These are phyloP conservation scores for Pseudotulostoma volvatum DNA, from an alignment of 495 filamentous ascomycete genomes.

Conservation along the genomic window DNA sequence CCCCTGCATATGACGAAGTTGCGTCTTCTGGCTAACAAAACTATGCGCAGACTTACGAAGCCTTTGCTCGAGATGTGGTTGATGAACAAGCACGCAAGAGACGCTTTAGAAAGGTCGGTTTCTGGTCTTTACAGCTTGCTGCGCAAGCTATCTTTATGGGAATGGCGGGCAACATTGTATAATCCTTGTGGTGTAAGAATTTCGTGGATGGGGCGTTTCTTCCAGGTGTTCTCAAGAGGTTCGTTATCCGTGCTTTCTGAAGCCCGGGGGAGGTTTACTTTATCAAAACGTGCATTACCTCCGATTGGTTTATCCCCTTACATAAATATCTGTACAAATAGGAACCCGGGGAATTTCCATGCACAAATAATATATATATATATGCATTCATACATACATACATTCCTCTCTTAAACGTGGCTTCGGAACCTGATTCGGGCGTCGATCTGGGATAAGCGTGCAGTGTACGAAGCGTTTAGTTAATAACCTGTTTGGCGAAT, in stretches of 20 bases:
- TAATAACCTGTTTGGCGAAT: too few species aligned
- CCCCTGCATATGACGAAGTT: too few species aligned
- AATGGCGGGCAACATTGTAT: constrained; percentile 73
- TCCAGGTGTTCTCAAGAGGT: constrained; percentile 1
- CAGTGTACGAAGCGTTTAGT: too few species aligned
- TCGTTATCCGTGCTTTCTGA: neutral
- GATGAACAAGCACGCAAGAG: constrained; percentile 72
- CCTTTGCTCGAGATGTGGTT: constrained; percentile 75
- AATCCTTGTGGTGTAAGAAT: constrained; percentile 10
- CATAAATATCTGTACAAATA: constrained; percentile 2
- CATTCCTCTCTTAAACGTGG: too few species aligned
- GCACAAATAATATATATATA: too few species aligned
- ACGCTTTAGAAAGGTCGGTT: constrained; percentile 85
- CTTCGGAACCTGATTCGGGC: too few species aligned
- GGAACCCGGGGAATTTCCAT: neutral
- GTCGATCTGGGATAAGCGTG: too few species aligned
- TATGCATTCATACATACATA: too few species aligned
- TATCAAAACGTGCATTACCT: too few species aligned
- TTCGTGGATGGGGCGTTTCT: neutral
- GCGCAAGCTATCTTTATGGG: constrained; percentile 93
- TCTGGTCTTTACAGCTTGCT: constrained; percentile 84
- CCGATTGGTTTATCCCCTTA: too few species aligned
- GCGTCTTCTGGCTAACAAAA: neutral
- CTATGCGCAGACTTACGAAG: constrained; percentile 53
- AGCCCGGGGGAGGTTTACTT: neutral